Base-by-base conservation (phyloP, 805 yeast species). In the Wickerhamomyces ciferrii region DNA sequence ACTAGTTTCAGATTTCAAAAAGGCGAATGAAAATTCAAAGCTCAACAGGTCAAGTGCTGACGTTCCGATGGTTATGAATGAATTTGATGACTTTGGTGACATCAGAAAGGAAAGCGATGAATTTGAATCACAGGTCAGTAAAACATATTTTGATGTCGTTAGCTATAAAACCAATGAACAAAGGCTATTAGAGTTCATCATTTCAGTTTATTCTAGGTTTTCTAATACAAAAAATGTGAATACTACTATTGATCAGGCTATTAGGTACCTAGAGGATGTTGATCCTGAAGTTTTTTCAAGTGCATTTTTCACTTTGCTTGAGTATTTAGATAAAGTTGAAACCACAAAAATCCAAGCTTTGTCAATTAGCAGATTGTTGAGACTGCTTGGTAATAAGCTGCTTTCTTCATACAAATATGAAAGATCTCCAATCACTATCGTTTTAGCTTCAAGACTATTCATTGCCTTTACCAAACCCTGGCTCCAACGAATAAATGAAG, bases 371-470 rank as follows among this genome's bases (percentile, higher is more conserved):
- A 21, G 18, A 9, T 41, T 55, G 1, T 21, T 55, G 35, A 49
- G 53, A 36, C 44, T 41, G 13, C 45, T 54, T 24, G 61, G 61
- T 7, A 40, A 42, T 5, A 56, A 52, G 15, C 19, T 56, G 11
- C 40, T 74, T 8, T 47, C 60, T 2, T 39, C 52, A 14, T 65
- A 59, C 41, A 53, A 53, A 9, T 55, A 58, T 20, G 76, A 75
- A 49, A 64, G 75, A 41, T 61, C 58, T 11, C 81, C 78, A 43
- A 46, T 64, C 11, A 62, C 76, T 0, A 43, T 73, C 1, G 42
- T 57, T n/a, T 46, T 66, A 0, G 58, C 69, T 0, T 67, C 74
- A 31, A 57, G 55, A 31, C 42, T 75, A 1, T 50, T 73, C 23
- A 21, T 40, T 0, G 27, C 51, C 1, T 57, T 69, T 37, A 48